Base-by-base conservation (phyloP, 2,329 filamentous ascomycete species). In the Claviceps fusiformis region DNA sequence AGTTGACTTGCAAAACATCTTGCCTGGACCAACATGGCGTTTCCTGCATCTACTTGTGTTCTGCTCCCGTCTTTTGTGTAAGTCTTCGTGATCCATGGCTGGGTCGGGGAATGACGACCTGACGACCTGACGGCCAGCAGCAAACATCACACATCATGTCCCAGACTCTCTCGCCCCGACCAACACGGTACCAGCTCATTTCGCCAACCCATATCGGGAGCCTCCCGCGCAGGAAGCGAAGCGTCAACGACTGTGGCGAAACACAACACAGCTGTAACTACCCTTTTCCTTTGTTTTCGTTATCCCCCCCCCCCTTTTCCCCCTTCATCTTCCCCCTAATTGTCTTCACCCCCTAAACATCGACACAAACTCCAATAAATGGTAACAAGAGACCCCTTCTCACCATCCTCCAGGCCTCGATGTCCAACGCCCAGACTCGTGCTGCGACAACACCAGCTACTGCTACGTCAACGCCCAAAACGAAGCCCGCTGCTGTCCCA, bases 381-480 rank as follows among this genome's bases (percentile, higher is more conserved):
- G 27, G 15, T 6, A 27, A 17, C 13, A 11, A 10, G 11, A 45
- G 10, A 45, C 13, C 33, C 4, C 7, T 24, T 2, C 37, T 31
- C 11, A 17, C 54, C 4, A 35, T 11, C 15, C 24, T 29, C 29
- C 50, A 76, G 75, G 75, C 56, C 65, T 72, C 52, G 75, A 76
- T 50, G 62, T 76, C 41, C 67, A 68, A 35, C 62, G 66, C 49
- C 59, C 63, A 11, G 63, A 66, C 27, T 53, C 62, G 7, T 78
- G 75, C 67, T 78, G 75, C 61, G 56, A 62, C 24, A 72, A 77
- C 59, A 62, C 67, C 17, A 62, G 65, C 47, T 78, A 76, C 63
- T 78, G 75, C 65, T 75, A 74, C 60, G 56, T 77, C 54, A 67
- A 70, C 59, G 59, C 61, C 6, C 58, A 60, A 24, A 64, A 63